A percentile compares a stretch with the other conserved stretches of the same genome.
These are phyloP conservation scores for Gossypium schwendimanii DNA, from an alignment of 441 rosid genomes.

Conservation along the genomic window DNA sequence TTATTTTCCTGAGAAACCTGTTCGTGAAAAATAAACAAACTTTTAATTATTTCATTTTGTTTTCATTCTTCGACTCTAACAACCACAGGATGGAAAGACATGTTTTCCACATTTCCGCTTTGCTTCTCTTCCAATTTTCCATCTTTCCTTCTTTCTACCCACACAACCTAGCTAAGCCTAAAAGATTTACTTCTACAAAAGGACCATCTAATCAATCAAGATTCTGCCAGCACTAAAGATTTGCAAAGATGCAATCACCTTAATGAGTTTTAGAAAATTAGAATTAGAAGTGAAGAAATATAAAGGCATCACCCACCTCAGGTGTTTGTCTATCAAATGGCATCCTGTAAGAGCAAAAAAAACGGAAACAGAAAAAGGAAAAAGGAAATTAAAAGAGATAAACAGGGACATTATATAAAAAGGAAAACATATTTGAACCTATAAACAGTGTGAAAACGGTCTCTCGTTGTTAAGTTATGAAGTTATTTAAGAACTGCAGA, in stretches of 20 bases:
- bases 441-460: neutral
- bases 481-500: neutral
- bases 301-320: constrained; percentile 42
- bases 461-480: neutral
- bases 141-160: neutral
- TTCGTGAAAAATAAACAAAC: constrained; percentile 16
- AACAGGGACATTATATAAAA: neutral
- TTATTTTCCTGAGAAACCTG: constrained; percentile 68
- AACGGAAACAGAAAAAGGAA: constrained; percentile 7
- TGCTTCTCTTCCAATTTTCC: neutral
- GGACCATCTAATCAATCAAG: neutral
- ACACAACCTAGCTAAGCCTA: neutral
- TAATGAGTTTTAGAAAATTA: neutral
- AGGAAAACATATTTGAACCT: neutral
- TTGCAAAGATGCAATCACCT: neutral
- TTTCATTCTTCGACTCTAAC: neutral
- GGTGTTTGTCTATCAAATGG: constrained; percentile 51
- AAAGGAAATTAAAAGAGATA: constrained; percentile 8
- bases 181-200: neutral
- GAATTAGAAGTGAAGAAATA: neutral
- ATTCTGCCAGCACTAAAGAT: neutral
- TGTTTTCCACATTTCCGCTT: neutral
- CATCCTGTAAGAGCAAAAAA: constrained; percentile 45
- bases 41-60: neutral
- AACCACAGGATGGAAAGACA: neutral